Evolutionary conservation across 495 filamentous ascomycete genomes (phyloP).

Genomic region (Lepidopterella palustris): DNA sequence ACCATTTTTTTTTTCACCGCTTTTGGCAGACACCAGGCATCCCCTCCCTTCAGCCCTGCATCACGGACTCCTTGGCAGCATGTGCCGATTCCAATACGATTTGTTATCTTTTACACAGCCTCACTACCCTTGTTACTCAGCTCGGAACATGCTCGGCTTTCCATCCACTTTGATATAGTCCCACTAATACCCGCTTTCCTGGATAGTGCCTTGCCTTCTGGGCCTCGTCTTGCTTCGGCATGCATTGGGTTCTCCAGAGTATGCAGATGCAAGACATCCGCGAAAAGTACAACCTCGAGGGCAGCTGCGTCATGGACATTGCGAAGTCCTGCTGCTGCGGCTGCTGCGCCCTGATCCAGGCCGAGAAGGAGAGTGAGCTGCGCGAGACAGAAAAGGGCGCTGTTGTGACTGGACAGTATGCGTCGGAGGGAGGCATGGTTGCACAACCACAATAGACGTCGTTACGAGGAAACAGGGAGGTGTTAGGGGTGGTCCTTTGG

Average conservation of each 20-base stretch:
- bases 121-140: neutral
- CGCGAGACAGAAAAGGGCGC: slow-evolving; percentile 8
- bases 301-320: slow-evolving; percentile 38
- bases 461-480: no score
- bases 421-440: slow-evolving; percentile 3
- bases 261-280: slow-evolving; percentile 43
- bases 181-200: neutral
- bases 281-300: slow-evolving; percentile 40
- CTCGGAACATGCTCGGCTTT: neutral
- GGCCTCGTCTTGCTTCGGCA: slow-evolving; percentile 30
- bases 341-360: slow-evolving; percentile 35
- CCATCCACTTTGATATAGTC: neutral
- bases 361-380: slow-evolving; percentile 16
- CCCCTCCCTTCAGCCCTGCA: neutral
- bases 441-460: neutral
- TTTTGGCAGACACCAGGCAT: neutral
- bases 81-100: no score
- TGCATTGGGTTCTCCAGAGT: slow-evolving; percentile 36
- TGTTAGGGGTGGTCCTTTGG: no score
- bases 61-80: neutral
- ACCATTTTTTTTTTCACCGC: neutral
- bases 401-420: slow-evolving; percentile 8
- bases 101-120: no score
- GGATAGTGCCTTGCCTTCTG: slow-evolving; percentile 36
- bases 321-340: slow-evolving; percentile 39